phyloP scores from a whole-genome alignment of 2,329 filamentous ascomycete species.

The Pezicula rhizophila region DNA sequence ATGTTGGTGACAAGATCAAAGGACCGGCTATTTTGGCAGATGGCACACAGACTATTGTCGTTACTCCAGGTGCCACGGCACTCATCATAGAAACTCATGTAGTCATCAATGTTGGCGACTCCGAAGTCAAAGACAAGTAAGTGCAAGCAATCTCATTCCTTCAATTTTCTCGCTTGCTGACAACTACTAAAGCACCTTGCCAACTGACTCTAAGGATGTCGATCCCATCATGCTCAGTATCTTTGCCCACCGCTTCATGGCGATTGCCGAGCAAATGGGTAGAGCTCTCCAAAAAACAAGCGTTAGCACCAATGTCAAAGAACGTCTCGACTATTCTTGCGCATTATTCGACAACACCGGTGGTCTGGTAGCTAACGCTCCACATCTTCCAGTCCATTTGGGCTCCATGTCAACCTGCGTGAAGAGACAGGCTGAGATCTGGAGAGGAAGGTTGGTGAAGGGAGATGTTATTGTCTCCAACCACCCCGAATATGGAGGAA shows the following conservation, averaged over 20 bases:
- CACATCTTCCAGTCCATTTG: slow-evolving; percentile 75
- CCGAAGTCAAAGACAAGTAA: slow-evolving; percentile 38
- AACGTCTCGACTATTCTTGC: slow-evolving; percentile 77
- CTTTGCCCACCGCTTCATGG: slow-evolving; percentile 79
- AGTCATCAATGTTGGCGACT: slow-evolving; percentile 72
- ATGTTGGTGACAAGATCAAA: slow-evolving; percentile 63
- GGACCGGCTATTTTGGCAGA: slow-evolving; percentile 86
- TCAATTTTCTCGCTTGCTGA: neutral
- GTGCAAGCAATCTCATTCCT: slow-evolving; percentile 5
- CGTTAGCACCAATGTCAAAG: slow-evolving; percentile 75
- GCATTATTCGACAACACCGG: slow-evolving; percentile 73
- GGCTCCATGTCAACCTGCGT: slow-evolving; percentile 85
- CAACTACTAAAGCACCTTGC: slow-evolving; percentile 8
- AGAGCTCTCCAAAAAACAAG: slow-evolving; percentile 72
- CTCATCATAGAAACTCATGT: slow-evolving; percentile 81
- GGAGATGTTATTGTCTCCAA: slow-evolving; percentile 82
- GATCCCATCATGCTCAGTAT: slow-evolving; percentile 75
- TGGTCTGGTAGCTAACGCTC: slow-evolving; percentile 72
- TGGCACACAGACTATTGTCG: slow-evolving; percentile 85
- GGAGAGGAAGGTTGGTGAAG: slow-evolving; percentile 69
- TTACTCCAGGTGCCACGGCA: slow-evolving; percentile 72
- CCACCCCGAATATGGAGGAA: slow-evolving; percentile 78
- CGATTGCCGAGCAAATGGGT: slow-evolving; percentile 81
- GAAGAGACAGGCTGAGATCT: slow-evolving; percentile 71
- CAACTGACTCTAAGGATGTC: slow-evolving; percentile 41